Conservation (phyloP, 2,329 filamentous ascomycete species). For the Malbranchea zuffiana region DNA sequence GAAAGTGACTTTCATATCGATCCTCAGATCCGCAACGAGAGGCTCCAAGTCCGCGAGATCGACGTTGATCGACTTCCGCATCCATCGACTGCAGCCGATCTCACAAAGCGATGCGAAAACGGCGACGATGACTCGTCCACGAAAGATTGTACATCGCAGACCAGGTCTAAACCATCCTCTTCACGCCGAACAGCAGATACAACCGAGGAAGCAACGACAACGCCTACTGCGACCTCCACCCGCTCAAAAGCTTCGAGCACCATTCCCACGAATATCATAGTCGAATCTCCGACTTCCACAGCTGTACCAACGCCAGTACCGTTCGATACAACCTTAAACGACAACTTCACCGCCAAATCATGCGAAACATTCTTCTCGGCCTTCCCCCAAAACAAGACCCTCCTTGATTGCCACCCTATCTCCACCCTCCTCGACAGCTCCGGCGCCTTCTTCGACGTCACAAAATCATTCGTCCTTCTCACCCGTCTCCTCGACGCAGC, state of each 20-base stretch:
- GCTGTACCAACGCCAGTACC: slow-evolving; percentile 45
- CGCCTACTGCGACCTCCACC: no score
- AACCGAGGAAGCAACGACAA: no score
- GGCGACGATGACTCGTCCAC: background rate
- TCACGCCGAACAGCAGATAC: no score
- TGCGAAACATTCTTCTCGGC: slow-evolving; percentile 49
- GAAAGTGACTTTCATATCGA: no score
- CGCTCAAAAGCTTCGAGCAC: no score
- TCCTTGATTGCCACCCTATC: slow-evolving; percentile 67
- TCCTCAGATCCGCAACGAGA: no score
- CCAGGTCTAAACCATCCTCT: no score
- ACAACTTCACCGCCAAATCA: slow-evolving; percentile 48
- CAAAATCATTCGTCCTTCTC: slow-evolving; percentile 59
- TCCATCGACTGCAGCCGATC: background rate
- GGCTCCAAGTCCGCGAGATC: no score
- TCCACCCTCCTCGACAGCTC: slow-evolving; percentile 81
- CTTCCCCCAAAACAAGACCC: slow-evolving; percentile 55
- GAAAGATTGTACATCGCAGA: no score
- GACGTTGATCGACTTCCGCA: slow-evolving; percentile 1
- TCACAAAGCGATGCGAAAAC: slow-evolving; percentile 4
- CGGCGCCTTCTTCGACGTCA: slow-evolving; percentile 67
- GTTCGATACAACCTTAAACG: slow-evolving; percentile 55
- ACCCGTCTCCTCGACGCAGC: slow-evolving; percentile 68
- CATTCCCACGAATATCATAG: slow-evolving; percentile 7
- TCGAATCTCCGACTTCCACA: slow-evolving; percentile 14